These are phyloP conservation scores for Tetracladium setigerum DNA, from an alignment of 495 filamentous ascomycete genomes.

Conservation along the genomic window DNA sequence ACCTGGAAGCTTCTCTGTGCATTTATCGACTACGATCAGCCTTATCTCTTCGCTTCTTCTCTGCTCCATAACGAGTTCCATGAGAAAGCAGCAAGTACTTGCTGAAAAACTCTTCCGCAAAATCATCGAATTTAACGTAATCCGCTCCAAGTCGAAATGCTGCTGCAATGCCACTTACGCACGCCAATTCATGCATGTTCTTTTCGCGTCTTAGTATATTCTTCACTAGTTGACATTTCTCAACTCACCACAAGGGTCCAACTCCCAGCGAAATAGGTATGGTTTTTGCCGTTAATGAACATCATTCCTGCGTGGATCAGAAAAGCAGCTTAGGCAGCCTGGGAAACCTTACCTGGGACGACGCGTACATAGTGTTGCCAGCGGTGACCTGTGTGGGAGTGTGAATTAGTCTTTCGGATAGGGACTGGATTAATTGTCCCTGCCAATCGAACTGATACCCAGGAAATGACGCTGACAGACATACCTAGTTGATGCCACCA, in stretches of 20 bases:
- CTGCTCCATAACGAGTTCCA: slow-evolving; percentile 38
- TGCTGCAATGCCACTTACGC: slow-evolving; percentile 70
- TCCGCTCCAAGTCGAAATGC: slow-evolving; percentile 68
- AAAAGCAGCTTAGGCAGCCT: not conserved
- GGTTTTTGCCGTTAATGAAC: slow-evolving; percentile 66
- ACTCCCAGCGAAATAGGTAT: slow-evolving; percentile 59
- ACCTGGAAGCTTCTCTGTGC: not conserved
- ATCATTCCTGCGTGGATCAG: slow-evolving; percentile 53
- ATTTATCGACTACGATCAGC: not conserved
- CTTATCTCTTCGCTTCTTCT: slow-evolving; percentile 24
- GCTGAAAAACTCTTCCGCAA: slow-evolving; percentile 48
- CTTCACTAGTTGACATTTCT: not conserved
- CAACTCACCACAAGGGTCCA: slow-evolving; percentile 68
- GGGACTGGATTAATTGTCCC: too few relatives aligned
- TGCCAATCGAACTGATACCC: too few relatives aligned
- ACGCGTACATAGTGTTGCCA: slow-evolving; percentile 77
- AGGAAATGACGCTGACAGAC: too few relatives aligned
- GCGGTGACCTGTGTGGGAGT: slow-evolving; percentile 40
- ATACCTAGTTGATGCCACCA: slow-evolving; percentile 77
- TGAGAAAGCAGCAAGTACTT: slow-evolving; percentile 48
- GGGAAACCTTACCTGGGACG: slow-evolving; percentile 9
- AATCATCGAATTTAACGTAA: slow-evolving; percentile 60
- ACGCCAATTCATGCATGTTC: slow-evolving; percentile 79
- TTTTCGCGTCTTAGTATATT: slow-evolving; percentile 15
- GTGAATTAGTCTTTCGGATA: too few relatives aligned